Conservation (phyloP, 176 grass and related monocot species). For the Puya raimondii region DNA sequence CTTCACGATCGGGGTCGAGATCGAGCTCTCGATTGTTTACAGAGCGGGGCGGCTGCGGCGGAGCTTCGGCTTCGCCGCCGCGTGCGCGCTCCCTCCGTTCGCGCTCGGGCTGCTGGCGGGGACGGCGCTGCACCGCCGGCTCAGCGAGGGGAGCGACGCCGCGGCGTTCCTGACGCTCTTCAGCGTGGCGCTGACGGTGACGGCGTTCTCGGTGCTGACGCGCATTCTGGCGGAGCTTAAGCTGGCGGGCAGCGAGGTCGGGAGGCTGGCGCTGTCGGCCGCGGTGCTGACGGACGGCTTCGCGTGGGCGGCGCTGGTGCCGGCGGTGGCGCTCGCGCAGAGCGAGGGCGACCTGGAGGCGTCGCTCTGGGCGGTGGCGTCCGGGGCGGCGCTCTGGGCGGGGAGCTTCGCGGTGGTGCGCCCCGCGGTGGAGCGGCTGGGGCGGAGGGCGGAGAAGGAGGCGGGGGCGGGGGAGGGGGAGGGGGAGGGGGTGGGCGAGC, state of each 20-base stretch:
- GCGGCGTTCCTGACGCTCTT: constrained; percentile 53
- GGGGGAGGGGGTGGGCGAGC: constrained; percentile 24
- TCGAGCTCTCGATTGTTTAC: constrained; percentile 34
- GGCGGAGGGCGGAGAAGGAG: constrained; percentile 5
- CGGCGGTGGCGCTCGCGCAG: constrained; percentile 34
- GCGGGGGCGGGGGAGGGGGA: no score
- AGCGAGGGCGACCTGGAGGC: neutral
- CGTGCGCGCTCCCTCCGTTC: constrained; percentile 42
- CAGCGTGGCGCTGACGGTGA: constrained; percentile 44
- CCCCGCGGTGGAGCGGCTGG: constrained; percentile 28
- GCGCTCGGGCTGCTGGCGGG: constrained; percentile 28
- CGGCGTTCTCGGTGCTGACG: constrained; percentile 58
- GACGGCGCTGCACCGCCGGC: neutral
- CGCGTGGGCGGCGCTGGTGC: constrained; percentile 34
- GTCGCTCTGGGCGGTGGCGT: constrained; percentile 22
- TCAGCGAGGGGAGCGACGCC: neutral
- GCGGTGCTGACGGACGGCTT: constrained; percentile 51
- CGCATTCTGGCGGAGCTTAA: constrained; percentile 64
- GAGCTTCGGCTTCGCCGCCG: constrained; percentile 45
- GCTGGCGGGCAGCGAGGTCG: constrained; percentile 53
- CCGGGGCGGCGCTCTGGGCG: constrained; percentile 25
- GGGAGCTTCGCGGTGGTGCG: constrained; percentile 25
- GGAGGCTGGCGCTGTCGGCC: constrained; percentile 49
- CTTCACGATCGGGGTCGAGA: constrained; percentile 59
- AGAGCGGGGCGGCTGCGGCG: constrained; percentile 14